Evolutionary conservation across 2,329 filamentous ascomycete species (phyloP).

Genomic region (Penicillium corylophilum): DNA sequence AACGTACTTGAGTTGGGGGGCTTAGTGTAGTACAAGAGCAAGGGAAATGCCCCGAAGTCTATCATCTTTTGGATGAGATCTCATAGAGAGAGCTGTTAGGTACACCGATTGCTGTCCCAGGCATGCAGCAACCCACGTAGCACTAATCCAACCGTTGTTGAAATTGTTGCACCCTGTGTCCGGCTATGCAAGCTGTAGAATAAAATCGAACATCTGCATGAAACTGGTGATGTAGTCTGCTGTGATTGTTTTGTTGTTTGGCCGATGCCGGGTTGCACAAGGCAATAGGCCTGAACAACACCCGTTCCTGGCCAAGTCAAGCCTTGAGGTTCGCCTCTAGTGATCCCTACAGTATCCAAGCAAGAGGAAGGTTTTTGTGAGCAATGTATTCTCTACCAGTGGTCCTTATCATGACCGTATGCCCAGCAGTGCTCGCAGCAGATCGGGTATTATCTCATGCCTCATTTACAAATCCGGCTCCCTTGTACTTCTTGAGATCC

Average conservation of each 20-base stretch:
- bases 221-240: background rate
- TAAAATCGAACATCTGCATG: background rate
- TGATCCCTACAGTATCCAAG: background rate
- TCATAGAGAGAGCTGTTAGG: too few species aligned
- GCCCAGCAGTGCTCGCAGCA: background rate
- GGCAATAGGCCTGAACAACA: background rate
- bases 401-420: background rate
- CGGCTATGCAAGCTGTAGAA: background rate
- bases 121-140: slow-evolving; percentile 6
- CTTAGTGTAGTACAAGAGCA: background rate
- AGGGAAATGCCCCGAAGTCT: slow-evolving; percentile 6
- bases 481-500: background rate
- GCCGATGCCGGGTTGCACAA: background rate
- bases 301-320: background rate
- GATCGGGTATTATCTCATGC: slow-evolving; percentile 25
- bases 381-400: background rate
- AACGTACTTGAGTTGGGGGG: background rate
- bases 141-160: slow-evolving; percentile 1
- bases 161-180: background rate
- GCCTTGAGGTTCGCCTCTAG: background rate
- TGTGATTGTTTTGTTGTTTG: background rate
- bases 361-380: background rate
- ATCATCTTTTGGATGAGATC: background rate
- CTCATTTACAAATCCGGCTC: slow-evolving; percentile 13
- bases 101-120: background rate